Conservation (phyloP, 2,329 filamentous ascomycete species). For the Trichoderma asperellum region DNA sequence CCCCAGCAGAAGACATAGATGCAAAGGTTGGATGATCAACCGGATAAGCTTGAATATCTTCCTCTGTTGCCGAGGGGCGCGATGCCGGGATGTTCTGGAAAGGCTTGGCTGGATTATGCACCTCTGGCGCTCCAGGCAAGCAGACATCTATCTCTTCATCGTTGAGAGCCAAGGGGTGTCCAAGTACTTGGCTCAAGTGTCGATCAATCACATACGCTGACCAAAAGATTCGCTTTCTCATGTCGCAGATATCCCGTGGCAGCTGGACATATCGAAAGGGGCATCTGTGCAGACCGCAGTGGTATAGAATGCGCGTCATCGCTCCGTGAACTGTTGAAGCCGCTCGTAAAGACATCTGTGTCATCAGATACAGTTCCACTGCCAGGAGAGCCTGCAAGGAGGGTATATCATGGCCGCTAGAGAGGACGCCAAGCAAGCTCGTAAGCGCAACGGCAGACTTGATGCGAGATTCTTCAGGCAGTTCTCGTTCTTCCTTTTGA, state of each 20-base stretch:
- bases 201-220: conserved; percentile 26
- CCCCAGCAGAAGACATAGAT: conserved; percentile 17
- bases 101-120: conserved; percentile 10
- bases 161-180: conserved; percentile 18
- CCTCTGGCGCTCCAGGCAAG: conserved; percentile 14
- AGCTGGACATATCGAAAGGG: conserved; percentile 23
- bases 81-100: not conserved
- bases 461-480: conserved; percentile 20
- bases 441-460: conserved; percentile 17
- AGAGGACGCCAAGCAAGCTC: conserved; percentile 20
- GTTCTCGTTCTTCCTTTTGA: conserved; percentile 19
- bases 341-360: conserved; percentile 24
- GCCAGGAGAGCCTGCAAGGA: conserved; percentile 20
- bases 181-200: conserved; percentile 19
- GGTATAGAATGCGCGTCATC: conserved; percentile 23
- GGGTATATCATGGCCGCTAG: conserved; percentile 26
- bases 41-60: conserved; percentile 10
- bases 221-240: conserved; percentile 25
- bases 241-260: conserved; percentile 24
- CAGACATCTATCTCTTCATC: conserved; percentile 24
- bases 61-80: conserved; percentile 1
- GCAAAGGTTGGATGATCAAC: conserved; percentile 22
- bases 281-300: conserved; percentile 24
- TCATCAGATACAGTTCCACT: conserved; percentile 26
- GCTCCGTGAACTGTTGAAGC: conserved; percentile 22